phyloP scores from a whole-genome alignment of 2,329 filamentous ascomycete species.

The Nemania sp. region DNA sequence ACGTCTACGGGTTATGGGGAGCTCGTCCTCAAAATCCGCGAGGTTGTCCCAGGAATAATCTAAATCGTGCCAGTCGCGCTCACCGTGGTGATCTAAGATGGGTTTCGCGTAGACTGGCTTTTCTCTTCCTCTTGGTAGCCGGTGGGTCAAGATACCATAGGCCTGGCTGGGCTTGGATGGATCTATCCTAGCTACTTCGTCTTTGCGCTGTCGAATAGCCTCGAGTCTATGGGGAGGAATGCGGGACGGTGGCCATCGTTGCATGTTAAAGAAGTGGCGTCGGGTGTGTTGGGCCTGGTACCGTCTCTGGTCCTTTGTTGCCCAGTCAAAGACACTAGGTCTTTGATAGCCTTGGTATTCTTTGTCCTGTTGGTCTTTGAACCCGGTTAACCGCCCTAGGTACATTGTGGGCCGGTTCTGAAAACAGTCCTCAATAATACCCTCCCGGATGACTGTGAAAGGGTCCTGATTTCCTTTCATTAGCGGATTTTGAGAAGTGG shows the following conservation, averaged over 20 bases:
- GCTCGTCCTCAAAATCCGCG: no score
- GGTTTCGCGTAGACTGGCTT: slow-evolving; percentile 31
- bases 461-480: slow-evolving; percentile 37
- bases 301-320: slow-evolving; percentile 47
- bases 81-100: slow-evolving; percentile 20
- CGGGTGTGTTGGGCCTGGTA: slow-evolving; percentile 49
- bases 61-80: slow-evolving; percentile 9
- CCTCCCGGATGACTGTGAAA: slow-evolving; percentile 52
- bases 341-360: slow-evolving; percentile 42
- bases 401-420: slow-evolving; percentile 58
- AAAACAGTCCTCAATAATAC: slow-evolving; percentile 59
- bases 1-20: neutral
- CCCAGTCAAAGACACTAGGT: slow-evolving; percentile 51
- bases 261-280: slow-evolving; percentile 58
- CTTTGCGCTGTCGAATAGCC: slow-evolving; percentile 48
- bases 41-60: neutral
- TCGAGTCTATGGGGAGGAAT: slow-evolving; percentile 51
- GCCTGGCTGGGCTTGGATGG: slow-evolving; percentile 47
- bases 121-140: slow-evolving; percentile 35
- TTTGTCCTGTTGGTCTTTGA: slow-evolving; percentile 42
- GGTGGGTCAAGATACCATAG: slow-evolving; percentile 44
- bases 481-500: slow-evolving; percentile 34
- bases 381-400: slow-evolving; percentile 50
- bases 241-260: slow-evolving; percentile 61
- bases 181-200: slow-evolving; percentile 48